Conservation (phyloP, 140 eudicot species). For the Flaveria floridana region DNA sequence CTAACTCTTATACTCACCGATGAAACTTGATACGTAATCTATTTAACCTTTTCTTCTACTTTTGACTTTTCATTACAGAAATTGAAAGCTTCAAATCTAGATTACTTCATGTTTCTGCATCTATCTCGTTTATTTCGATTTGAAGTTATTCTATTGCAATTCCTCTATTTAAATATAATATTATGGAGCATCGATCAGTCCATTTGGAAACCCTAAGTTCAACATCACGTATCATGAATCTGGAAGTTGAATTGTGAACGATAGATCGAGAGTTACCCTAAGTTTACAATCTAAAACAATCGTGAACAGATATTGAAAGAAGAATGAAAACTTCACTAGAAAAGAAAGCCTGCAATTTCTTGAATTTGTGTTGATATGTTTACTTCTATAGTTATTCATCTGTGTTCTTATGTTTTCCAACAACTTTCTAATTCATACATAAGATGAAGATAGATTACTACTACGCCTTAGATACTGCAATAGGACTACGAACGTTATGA, state of each 20-base stretch:
- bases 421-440: slow-evolving; percentile 21
- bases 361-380: slow-evolving; percentile 21
- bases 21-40: neutral
- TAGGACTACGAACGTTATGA: slow-evolving; percentile 64
- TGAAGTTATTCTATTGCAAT: neutral
- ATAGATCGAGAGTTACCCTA: neutral
- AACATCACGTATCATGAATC: neutral
- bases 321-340: neutral
- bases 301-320: neutral
- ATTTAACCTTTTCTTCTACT: neutral
- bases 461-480: slow-evolving; percentile 42
- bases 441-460: neutral
- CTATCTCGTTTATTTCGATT: neutral
- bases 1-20: neutral
- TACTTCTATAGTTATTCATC: slow-evolving; percentile 21
- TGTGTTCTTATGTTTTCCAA: slow-evolving; percentile 29
- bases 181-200: neutral
- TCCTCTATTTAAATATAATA: neutral
- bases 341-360: slow-evolving; percentile 13
- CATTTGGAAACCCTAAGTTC: neutral
- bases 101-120: neutral
- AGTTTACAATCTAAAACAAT: neutral
- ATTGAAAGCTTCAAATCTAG: neutral
- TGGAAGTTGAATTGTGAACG: neutral
- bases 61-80: neutral